Evolutionary conservation across 2,329 filamentous ascomycete species (phyloP), one percentile per base, ranked within the genome.

Genomic region (Pseudocercospora cruenta): DNA sequence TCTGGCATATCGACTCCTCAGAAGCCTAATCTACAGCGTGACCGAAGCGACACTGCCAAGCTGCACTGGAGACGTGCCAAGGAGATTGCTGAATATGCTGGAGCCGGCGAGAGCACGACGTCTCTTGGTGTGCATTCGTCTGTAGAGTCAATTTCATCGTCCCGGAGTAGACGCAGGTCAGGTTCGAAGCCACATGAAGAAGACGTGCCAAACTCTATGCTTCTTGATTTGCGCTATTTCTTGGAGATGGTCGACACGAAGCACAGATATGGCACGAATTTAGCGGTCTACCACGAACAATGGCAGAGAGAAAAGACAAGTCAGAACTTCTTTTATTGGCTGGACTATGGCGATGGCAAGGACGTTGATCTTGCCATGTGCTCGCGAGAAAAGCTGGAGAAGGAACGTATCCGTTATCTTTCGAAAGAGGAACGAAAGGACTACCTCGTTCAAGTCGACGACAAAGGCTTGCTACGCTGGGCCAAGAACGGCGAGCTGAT

Each of bases 271-370:
- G 93, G 93, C 2, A 89, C 88, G 53, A 96, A 95, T 71, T 79
- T 97, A 57, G 85, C 91, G 31, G 86, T 87, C 31, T 97, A 96
- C 72, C 94, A 97, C 74, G 87, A 88, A 66, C 87, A 90, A 69
- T 97, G 93, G 94, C 92, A 92, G 77, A 86, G 86, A 65, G 82
- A 87, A 0, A 82, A 90, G 22, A 94, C 92, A 0, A 86, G 88
- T 2, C 89, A 96, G 76, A 96, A 94, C 74, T 97, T 94, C 83
- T 96, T 96, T 77, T 93, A 93, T 79, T 97, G 93, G 93, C 83
- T 97, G 0, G 93, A 97, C 75, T 84, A 91, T 60, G 94, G 93
- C 6, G 88, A 89, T 49, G 94, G 94, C 0, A 87, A 82, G 68
- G 77, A 86, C 54, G 76, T 94, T 39, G 89, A 94, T 67, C 81